Conservation (phyloP, 108 stramenopile genomes). For the Stephanodiscus triporus region DNA sequence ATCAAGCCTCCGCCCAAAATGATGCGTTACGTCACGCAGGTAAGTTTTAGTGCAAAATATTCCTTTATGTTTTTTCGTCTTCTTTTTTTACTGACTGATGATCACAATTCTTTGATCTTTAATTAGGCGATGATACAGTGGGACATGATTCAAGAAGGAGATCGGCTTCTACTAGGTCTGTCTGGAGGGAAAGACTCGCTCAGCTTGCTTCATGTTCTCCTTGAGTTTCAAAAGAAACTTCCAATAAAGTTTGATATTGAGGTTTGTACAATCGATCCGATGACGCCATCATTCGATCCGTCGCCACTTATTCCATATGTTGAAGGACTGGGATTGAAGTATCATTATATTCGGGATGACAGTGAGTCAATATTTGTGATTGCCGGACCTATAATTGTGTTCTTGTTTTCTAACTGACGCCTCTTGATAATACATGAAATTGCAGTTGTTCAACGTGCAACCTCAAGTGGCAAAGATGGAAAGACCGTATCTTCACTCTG, state of each 20-base stretch:
- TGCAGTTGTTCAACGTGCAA: slow-evolving; percentile 85
- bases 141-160: slow-evolving; percentile 93
- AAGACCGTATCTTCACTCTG: slow-evolving; percentile 89
- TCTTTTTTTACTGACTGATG: background rate
- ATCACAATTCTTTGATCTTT: slow-evolving; percentile 1
- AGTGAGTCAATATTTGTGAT: slow-evolving; percentile 33
- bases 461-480: slow-evolving; percentile 84
- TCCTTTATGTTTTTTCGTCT: background rate
- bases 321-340: slow-evolving; percentile 92
- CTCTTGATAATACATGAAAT: background rate
- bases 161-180: slow-evolving; percentile 91
- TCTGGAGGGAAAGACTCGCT: slow-evolving; percentile 99
- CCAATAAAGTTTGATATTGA: slow-evolving; percentile 94
- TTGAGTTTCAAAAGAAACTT: slow-evolving; percentile 86
- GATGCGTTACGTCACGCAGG: slow-evolving; percentile 82
- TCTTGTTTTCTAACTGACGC: background rate
- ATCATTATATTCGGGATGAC: slow-evolving; percentile 94
- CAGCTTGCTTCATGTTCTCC: slow-evolving; percentile 90
- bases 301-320: slow-evolving; percentile 96
- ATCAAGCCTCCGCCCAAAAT: slow-evolving; percentile 86
- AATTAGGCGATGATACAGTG: slow-evolving; percentile 82
- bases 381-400: background rate
- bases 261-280: slow-evolving; percentile 95
- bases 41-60: too few species aligned
- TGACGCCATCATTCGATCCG: slow-evolving; percentile 97